Evolutionary conservation across 306 rosid species (phyloP), one percentile per base, ranked within the genome.

Genomic region (Trifolium pratense): DNA sequence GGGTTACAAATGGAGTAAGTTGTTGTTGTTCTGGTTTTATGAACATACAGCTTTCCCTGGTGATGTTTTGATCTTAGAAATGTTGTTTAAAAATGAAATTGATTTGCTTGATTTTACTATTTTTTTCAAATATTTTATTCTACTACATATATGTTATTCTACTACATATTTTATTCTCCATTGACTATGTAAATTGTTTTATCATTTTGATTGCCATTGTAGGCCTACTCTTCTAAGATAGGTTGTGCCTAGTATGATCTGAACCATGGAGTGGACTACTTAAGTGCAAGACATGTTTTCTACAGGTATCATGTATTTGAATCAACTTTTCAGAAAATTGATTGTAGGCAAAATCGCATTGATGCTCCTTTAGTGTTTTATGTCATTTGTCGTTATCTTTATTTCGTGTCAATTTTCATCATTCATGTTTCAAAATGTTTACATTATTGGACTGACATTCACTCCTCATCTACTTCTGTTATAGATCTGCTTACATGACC

Each of bases 241-340:
- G 42, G 43, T 61, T 68, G 55, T 68, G 55, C 56, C 46, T 40
- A 21, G 32, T 55, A 40, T 66, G 48, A 55, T 69, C 39, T 55
- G 51, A 70, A 75, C 55, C 63, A 36, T 65, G 78, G 75, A 76
- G 21, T 46, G 51, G 37, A 55, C 26, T 76, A 32, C 52, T 36
- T 18, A 6, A 25, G 39, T 55, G 60, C 16, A 29, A 16, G 49
- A 55, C 17, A 62, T 46, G 61, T 45, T 67, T 79, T 55, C 39
- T 23, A 18, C 42, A 45, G 60, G 57, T 56, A 34, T 32, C 31
- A 46, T 58, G 49, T 32, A 60, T 36, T 23, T 40, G 70, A 70
- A 9, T 60, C 29, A 3, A 3, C 66, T 20, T 39, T 20, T 13
- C 34, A 21, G 21, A 16, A 80, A 75, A 26, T 59, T 60, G 58